These are phyloP conservation scores for Candida pseudocylindracea DNA, from an alignment of 1,139 yeast genomes.

Conservation along the genomic window DNA sequence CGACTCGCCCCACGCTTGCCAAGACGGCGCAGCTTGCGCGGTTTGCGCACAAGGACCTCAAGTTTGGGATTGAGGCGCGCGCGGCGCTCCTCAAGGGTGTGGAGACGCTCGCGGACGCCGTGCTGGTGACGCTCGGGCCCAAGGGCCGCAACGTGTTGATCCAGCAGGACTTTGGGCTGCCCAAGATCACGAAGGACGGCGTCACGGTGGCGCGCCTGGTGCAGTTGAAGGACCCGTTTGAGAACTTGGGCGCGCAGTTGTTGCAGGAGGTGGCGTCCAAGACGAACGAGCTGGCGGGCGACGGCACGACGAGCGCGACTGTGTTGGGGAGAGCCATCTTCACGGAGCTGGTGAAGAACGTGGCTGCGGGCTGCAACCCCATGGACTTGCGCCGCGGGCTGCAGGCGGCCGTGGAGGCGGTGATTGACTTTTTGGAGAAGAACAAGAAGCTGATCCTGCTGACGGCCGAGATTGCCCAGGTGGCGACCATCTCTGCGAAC, in stretches of 20 bases:
- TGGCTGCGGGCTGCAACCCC: slow-evolving; percentile 99
- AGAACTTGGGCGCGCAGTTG: slow-evolving; percentile 90
- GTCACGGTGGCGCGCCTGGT: slow-evolving; percentile 92
- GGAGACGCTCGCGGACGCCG: slow-evolving; percentile 92
- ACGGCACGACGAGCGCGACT: slow-evolving; percentile 97
- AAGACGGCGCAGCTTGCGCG: slow-evolving; percentile 14
- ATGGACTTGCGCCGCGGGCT: slow-evolving; percentile 99
- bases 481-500: slow-evolving; percentile 95
- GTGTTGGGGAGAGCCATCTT: slow-evolving; percentile 93
- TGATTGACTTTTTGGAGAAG: slow-evolving; percentile 67
- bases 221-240: slow-evolving; percentile 76
- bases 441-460: slow-evolving; percentile 96
- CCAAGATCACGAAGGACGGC: slow-evolving; percentile 98
- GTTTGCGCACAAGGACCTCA: slow-evolving; percentile 82
- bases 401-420: slow-evolving; percentile 96
- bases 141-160: slow-evolving; percentile 95
- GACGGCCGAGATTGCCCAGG: slow-evolving; percentile 94
- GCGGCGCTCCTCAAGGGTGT: slow-evolving; percentile 94
- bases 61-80: slow-evolving; percentile 97
- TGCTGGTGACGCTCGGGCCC: slow-evolving; percentile 92
- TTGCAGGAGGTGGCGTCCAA: slow-evolving; percentile 96
- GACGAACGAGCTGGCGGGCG: slow-evolving; percentile 98
- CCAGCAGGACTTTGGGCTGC: slow-evolving; percentile 93
- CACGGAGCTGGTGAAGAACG: slow-evolving; percentile 94
- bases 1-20: slow-evolving; percentile 3